Evolutionary conservation across 2,329 filamentous ascomycete species (phyloP).

Genomic region (Microdochium nivale): DNA sequence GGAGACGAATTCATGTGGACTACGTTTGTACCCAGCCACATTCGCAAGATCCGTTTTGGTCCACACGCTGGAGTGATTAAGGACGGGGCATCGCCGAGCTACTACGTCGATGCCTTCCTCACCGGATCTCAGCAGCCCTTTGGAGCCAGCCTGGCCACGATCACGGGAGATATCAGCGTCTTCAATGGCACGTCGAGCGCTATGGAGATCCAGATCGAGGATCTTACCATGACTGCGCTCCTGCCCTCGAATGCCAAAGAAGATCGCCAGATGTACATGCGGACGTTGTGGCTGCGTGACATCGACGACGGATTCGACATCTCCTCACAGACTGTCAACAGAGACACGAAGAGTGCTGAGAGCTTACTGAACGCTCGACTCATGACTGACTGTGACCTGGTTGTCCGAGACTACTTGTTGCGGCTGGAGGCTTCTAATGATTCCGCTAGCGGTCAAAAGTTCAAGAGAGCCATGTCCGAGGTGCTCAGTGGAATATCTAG

Average conservation of each 20-base stretch:
- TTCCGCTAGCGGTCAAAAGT: background rate
- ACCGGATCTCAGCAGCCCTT: background rate
- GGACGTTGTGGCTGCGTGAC: constrained; percentile 11
- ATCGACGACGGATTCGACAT: background rate
- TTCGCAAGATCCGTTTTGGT: background rate
- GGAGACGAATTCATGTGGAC: background rate
- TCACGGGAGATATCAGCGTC: constrained; percentile 10
- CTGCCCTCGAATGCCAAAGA: constrained; percentile 16
- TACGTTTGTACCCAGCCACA: background rate
- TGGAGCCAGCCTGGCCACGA: constrained; percentile 3
- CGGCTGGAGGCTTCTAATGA: background rate
- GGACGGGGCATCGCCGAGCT: background rate
- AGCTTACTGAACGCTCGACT: background rate
- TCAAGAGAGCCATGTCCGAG: too few relatives aligned
- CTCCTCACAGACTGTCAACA: too few relatives aligned
- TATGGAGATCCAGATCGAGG: constrained; percentile 18
- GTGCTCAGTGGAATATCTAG: background rate
- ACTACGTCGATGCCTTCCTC: background rate
- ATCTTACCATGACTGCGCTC: constrained; percentile 16
- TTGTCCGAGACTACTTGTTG: background rate
- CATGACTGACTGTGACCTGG: background rate
- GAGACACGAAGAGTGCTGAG: background rate
- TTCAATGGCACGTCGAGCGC: constrained; percentile 15
- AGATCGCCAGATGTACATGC: constrained; percentile 20
- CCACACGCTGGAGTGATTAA: background rate